Evolutionary conservation across 2,329 filamentous ascomycete genomes (phyloP).

Genomic region (Paecilomyces sp.): DNA sequence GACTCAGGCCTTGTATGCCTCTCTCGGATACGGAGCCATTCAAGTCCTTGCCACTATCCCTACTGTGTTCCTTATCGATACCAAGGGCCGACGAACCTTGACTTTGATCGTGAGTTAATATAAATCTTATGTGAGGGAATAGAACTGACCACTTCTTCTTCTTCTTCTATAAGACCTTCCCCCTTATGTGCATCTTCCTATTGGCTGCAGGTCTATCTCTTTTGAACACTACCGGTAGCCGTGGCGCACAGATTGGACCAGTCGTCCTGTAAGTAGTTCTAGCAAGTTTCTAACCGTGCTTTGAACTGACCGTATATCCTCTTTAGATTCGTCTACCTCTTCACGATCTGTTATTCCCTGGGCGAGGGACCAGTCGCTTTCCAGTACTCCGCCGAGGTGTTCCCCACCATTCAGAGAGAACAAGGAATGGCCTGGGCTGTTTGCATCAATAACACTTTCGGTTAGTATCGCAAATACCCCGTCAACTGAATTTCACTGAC

Average conservation of each 20-base stretch:
- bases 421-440: too few species aligned
- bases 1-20: conserved; percentile 47
- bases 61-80: conserved; percentile 61
- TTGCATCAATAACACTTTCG: too few species aligned
- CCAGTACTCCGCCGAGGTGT: conserved; percentile 59
- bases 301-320: conserved; percentile 16
- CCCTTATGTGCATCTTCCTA: conserved; percentile 51
- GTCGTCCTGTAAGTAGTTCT: too few species aligned
- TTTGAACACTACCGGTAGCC: too few species aligned
- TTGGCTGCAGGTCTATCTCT: conserved; percentile 15
- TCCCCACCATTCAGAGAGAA: conserved; percentile 30
- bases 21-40: conserved; percentile 54
- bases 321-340: conserved; percentile 44
- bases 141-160: conserved; percentile 47
- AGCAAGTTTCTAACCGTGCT: too few species aligned
- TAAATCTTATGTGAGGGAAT: too few species aligned
- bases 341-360: conserved; percentile 42
- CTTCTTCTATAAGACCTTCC: conserved; percentile 54
- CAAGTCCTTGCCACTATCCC: conserved; percentile 60
- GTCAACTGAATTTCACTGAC: too few species aligned
- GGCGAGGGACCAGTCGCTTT: conserved; percentile 60
- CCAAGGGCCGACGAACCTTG: conserved; percentile 50
- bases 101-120: too few species aligned
- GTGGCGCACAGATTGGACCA: too few species aligned
- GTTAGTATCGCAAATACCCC: too few species aligned